Conservation (phyloP, 2,329 filamentous ascomycete genomes). For the Allantophomopsis cytisporea region DNA sequence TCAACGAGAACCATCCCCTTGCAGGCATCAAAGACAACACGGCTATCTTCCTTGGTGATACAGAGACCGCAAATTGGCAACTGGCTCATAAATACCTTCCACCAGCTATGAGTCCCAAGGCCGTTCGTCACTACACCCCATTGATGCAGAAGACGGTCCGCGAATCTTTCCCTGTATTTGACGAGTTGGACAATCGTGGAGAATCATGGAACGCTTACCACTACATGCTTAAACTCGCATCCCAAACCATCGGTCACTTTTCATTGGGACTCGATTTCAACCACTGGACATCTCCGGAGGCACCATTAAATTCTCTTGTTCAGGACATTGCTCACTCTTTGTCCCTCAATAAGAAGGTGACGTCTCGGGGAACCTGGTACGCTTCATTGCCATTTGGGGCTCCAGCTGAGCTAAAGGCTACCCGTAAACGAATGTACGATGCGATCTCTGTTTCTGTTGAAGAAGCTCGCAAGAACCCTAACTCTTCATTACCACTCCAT, state of each 20-base stretch:
- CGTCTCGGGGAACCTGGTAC: slow-evolving; percentile 27
- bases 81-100: slow-evolving; percentile 8
- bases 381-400: slow-evolving; percentile 27
- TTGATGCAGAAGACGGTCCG: slow-evolving; percentile 8
- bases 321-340: slow-evolving; percentile 23
- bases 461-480: slow-evolving; percentile 18
- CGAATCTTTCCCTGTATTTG: slow-evolving; percentile 11
- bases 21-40: slow-evolving; percentile 5
- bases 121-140: slow-evolving; percentile 20
- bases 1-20: slow-evolving; percentile 11
- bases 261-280: slow-evolving; percentile 26
- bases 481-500: slow-evolving; percentile 18
- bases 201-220: slow-evolving; percentile 31
- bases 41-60: slow-evolving; percentile 10
- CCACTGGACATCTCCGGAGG: slow-evolving; percentile 23
- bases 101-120: slow-evolving; percentile 14
- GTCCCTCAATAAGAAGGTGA: slow-evolving; percentile 28
- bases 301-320: slow-evolving; percentile 25
- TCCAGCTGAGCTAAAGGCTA: slow-evolving; percentile 10
- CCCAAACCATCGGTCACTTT: slow-evolving; percentile 27
- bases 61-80: slow-evolving; percentile 6
- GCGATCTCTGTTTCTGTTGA: slow-evolving; percentile 23
- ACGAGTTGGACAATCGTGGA: slow-evolving; percentile 9
- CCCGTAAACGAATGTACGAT: slow-evolving; percentile 18
- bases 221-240: slow-evolving; percentile 32